Evolutionary conservation across 139 green algal genomes (phyloP).

Genomic region (Chlamydomonas asymmetrica): DNA sequence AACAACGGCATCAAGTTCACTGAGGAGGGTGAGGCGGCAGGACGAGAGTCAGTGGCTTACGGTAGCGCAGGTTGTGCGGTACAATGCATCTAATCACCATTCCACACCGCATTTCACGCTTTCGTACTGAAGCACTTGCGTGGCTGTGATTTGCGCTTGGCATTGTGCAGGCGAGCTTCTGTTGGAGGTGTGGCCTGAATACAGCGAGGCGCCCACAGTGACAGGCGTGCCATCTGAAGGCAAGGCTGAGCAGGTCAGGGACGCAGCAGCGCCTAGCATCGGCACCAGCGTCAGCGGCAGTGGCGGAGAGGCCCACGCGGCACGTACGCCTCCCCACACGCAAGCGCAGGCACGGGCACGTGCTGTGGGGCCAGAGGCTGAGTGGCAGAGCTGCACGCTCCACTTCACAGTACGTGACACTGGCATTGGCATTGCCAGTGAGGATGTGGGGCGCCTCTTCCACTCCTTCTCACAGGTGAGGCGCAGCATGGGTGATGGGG

Average conservation of each 20-base stretch:
- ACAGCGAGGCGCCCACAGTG: too few species aligned
- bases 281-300: constrained; percentile 3
- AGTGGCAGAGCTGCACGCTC: constrained; percentile 36
- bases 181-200: constrained; percentile 61
- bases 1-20: constrained; percentile 94
- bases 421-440: constrained; percentile 73
- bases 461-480: constrained; percentile 71
- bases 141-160: too few species aligned
- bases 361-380: neutral
- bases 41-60: too few species aligned
- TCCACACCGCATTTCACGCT: too few species aligned
- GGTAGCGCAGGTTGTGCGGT: too few species aligned
- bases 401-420: constrained; percentile 79
- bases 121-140: too few species aligned
- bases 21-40: constrained; percentile 43
- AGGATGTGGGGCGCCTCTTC: constrained; percentile 66
- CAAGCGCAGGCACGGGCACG: neutral
- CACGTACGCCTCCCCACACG: neutral
- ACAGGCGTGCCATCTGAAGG: neutral
- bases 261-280: neutral
- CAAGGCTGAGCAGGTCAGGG: neutral
- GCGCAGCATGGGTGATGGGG: too few species aligned
- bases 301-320: neutral
- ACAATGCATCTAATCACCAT: too few species aligned
- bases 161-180: constrained; percentile 54